phyloP scores from a whole-genome alignment of 345 rosid genomes.

The Lepidium africanum region DNA sequence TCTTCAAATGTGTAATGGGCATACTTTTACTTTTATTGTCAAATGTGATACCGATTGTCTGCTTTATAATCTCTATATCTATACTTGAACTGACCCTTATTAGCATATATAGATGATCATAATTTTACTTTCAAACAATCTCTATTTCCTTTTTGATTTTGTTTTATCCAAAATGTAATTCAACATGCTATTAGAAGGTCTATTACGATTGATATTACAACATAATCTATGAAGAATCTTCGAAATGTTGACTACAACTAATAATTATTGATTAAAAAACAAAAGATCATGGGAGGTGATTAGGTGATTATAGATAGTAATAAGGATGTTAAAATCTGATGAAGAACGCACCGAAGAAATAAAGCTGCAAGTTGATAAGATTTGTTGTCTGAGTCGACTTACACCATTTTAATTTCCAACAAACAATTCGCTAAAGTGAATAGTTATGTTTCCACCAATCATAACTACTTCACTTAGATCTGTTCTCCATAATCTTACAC shows the following conservation, averaged over 20 bases:
- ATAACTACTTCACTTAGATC: conserved; percentile 13
- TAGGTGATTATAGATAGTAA: conserved; percentile 2
- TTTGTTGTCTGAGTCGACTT: conserved; percentile 26
- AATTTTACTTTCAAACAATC: not conserved
- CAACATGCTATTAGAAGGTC: not conserved
- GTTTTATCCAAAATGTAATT: not conserved
- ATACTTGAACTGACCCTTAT: not conserved
- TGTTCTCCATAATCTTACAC: conserved; percentile 11
- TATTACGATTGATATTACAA: conserved; percentile 14
- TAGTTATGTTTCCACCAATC: conserved; percentile 13
- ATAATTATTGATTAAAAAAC: not conserved
- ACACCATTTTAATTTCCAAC: conserved; percentile 20
- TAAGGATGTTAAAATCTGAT: conserved; percentile 18
- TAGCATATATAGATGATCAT: not conserved
- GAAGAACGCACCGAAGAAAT: conserved; percentile 26
- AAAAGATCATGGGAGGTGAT: not conserved
- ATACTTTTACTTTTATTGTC: conserved; percentile 13
- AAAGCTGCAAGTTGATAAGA: conserved; percentile 27
- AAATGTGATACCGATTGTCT: conserved; percentile 1
- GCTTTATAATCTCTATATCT: conserved; percentile 10
- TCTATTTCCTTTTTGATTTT: not conserved
- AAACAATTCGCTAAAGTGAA: conserved; percentile 3
- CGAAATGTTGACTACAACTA: not conserved
- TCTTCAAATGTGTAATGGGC: conserved; percentile 7
- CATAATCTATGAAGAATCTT: conserved; percentile 19